These are phyloP conservation scores for Coniochaeta sp. DNA, from an alignment of 2,329 filamentous ascomycete species.

Conservation along the genomic window DNA sequence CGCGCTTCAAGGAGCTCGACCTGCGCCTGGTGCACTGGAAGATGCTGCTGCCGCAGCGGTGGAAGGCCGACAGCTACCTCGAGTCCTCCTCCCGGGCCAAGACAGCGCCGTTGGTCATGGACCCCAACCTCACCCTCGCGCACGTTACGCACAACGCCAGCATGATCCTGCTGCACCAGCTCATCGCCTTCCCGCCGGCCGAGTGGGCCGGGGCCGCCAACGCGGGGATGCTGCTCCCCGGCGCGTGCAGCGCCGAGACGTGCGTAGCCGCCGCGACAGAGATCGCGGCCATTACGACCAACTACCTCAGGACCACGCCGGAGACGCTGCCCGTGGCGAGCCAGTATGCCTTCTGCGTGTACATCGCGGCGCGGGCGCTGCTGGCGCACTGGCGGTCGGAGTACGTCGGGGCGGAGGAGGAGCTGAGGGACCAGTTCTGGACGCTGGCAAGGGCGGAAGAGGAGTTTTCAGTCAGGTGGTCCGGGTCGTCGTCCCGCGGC, in stretches of 20 bases:
- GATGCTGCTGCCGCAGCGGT: constrained; percentile 33
- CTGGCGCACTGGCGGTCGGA: constrained; percentile 23
- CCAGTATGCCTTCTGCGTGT: constrained; percentile 37
- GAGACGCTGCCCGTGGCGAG: constrained; percentile 14
- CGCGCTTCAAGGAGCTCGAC: constrained; percentile 39
- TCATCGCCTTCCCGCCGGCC: constrained; percentile 32
- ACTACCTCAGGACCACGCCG: constrained; percentile 31
- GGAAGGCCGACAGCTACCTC: constrained; percentile 25
- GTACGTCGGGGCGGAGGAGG: constrained; percentile 4
- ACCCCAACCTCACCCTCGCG: constrained; percentile 38
- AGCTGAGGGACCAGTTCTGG: constrained; percentile 16
- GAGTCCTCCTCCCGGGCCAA: constrained; percentile 15
- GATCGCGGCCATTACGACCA: constrained; percentile 33
- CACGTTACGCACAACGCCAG: constrained; percentile 41
- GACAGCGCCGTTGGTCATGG: constrained; percentile 22
- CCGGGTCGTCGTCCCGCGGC: constrained; percentile 3
- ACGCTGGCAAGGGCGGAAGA: constrained; percentile 18
- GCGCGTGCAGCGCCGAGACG: constrained; percentile 35
- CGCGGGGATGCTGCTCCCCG: constrained; percentile 23
- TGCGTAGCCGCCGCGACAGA: constrained; percentile 35
- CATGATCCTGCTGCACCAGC: constrained; percentile 38
- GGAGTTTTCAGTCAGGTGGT: constrained; percentile 13
- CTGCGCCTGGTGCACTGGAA: constrained; percentile 38
- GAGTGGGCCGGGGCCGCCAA: constrained; percentile 17
- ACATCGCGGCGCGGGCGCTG: constrained; percentile 33